Percentiles rank a stretch among this genome's conserved stretches.
These are phyloP conservation scores for Pseudisothecium myosuroides DNA, from an alignment of 225 moss, liverwort and hornwort species.

Conservation along the genomic window DNA sequence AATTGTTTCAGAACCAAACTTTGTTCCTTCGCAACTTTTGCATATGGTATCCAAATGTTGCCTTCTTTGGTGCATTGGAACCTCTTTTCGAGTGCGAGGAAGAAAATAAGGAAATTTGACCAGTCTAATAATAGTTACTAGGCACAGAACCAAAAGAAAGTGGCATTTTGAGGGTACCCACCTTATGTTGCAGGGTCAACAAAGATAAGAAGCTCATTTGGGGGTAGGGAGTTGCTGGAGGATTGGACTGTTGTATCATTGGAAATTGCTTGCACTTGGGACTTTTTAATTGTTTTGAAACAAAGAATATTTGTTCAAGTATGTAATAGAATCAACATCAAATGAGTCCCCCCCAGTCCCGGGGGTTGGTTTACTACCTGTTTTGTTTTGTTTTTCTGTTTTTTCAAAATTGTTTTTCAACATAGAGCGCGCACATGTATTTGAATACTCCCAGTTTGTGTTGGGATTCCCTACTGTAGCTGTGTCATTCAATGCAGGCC, in stretches of 20 bases:
- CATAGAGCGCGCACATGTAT: neutral
- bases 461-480: neutral
- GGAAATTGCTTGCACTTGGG: neutral
- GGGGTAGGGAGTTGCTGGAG: neutral
- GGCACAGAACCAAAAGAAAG: neutral
- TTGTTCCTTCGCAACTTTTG: neutral
- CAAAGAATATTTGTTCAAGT: no score
- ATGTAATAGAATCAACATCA: rapidly evolving
- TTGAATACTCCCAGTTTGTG: neutral
- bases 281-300: neutral
- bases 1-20: rapidly evolving
- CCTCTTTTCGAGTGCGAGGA: neutral
- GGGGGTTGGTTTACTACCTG: rapidly evolving
- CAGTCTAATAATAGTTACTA: rapidly evolving
- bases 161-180: rapidly evolving
- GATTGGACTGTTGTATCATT: neutral
- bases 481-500: neutral
- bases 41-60: rapidly evolving
- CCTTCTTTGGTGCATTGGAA: neutral
- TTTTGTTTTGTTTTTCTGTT: rapidly evolving
- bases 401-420: neutral
- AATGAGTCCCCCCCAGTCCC: rapidly evolving
- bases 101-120: neutral
- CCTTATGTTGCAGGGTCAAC: neutral
- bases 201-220: neutral